A percentile compares a stretch with the other conserved stretches of the same genome.
These are phyloP conservation scores for Tuber indicum DNA, from an alignment of 495 filamentous ascomycete genomes.

Conservation along the genomic window DNA sequence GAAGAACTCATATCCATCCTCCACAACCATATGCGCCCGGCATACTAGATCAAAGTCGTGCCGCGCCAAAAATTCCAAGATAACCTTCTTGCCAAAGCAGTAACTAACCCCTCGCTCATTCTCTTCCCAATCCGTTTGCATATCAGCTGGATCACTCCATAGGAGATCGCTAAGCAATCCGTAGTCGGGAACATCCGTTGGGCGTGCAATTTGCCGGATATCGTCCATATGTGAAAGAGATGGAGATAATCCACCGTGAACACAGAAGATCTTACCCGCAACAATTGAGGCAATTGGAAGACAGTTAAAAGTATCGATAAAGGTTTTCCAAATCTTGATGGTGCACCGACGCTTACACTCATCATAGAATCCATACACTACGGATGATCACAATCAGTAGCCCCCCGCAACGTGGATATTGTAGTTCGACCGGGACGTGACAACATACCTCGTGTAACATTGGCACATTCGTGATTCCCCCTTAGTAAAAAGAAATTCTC, in stretches of 20 bases:
- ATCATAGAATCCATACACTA: slow-evolving; percentile 97
- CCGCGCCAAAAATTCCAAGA: slow-evolving; percentile 86
- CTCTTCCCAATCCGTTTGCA: slow-evolving; percentile 96
- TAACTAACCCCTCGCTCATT: slow-evolving; percentile 98
- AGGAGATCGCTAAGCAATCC: slow-evolving; percentile 92
- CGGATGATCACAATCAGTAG: slow-evolving; percentile 11
- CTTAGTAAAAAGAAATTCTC: slow-evolving; percentile 98
- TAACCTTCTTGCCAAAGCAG: slow-evolving; percentile 97
- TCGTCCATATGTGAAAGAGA: slow-evolving; percentile 95
- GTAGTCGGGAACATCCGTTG: slow-evolving; percentile 97
- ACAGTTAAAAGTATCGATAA: slow-evolving; percentile 95
- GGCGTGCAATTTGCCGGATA: slow-evolving; percentile 88
- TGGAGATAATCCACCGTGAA: slow-evolving; percentile 92
- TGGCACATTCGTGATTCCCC: slow-evolving; percentile 97
- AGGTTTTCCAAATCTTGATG: slow-evolving; percentile 98
- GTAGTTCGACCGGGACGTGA: neutral
- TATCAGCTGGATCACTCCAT: slow-evolving; percentile 97
- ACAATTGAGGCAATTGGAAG: slow-evolving; percentile 95
- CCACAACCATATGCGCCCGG: slow-evolving; percentile 97
- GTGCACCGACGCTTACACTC: slow-evolving; percentile 97
- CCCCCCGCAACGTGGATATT: neutral
- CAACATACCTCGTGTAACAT: slow-evolving; percentile 66
- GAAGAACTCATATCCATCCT: slow-evolving; percentile 99
- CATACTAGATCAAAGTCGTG: slow-evolving; percentile 98
- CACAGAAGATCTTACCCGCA: slow-evolving; percentile 97